phyloP scores from a whole-genome alignment of 306 rosid genomes.

The Boehmeria nivea region DNA sequence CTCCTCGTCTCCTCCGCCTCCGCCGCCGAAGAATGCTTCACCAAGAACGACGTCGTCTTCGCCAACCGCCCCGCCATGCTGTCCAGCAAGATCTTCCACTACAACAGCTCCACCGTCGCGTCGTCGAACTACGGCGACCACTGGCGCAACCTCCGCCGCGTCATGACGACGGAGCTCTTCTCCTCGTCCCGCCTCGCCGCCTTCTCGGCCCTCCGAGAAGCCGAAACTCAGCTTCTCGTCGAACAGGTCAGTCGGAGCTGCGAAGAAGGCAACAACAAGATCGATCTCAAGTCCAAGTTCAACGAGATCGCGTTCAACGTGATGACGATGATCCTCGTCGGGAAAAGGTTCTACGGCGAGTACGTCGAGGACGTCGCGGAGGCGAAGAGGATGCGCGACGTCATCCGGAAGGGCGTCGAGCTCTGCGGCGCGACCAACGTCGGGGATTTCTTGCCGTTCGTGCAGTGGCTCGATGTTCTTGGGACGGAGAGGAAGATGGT shows the following conservation, averaged over 20 bases:
- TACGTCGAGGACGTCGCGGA: slow-evolving; percentile 7
- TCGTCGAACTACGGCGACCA: slow-evolving; percentile 23
- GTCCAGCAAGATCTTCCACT: slow-evolving; percentile 18
- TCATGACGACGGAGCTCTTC: slow-evolving; percentile 22
- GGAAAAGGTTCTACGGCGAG: slow-evolving; percentile 31
- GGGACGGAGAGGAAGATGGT: slow-evolving; percentile 28
- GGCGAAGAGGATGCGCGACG: not conserved
- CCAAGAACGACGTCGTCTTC: slow-evolving; percentile 29
- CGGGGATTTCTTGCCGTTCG: slow-evolving; percentile 31
- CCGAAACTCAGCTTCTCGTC: slow-evolving; percentile 10
- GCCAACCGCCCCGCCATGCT: slow-evolving; percentile 31
- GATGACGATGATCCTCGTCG: slow-evolving; percentile 24
- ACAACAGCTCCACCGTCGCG: slow-evolving; percentile 12
- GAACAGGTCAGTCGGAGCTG: not conserved
- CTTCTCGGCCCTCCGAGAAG: slow-evolving; percentile 18
- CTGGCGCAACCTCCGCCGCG: slow-evolving; percentile 32
- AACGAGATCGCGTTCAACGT: slow-evolving; percentile 21
- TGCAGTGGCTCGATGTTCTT: slow-evolving; percentile 24
- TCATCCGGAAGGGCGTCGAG: not conserved
- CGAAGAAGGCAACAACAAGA: not conserved
- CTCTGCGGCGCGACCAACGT: slow-evolving; percentile 7
- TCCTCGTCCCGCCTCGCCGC: slow-evolving; percentile 14
- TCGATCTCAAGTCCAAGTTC: slow-evolving; percentile 12
- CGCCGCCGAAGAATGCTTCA: slow-evolving; percentile 31
- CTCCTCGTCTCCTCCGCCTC: slow-evolving; percentile 39